phyloP scores from a whole-genome alignment of 2,329 filamentous ascomycete species.

The Saccharata proteae region DNA sequence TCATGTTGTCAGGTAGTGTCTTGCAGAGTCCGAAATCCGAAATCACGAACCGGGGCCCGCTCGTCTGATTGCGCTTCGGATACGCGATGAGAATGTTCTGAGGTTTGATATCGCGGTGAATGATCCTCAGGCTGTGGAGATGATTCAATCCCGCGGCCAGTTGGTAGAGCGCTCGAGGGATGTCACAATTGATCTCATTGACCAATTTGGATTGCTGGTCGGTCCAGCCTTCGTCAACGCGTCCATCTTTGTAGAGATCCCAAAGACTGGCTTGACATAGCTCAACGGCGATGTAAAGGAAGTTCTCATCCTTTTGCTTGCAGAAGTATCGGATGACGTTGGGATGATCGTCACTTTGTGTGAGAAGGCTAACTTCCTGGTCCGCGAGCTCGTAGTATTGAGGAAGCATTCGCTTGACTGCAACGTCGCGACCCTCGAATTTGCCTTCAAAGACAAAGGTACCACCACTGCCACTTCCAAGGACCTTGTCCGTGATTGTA shows the following conservation, averaged over 20 bases:
- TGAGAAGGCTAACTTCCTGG: conserved; percentile 78
- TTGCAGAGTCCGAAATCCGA: conserved; percentile 98
- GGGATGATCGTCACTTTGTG: conserved; percentile 89
- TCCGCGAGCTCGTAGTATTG: conserved; percentile 94
- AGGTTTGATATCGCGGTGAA: conserved; percentile 93
- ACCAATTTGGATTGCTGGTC: conserved; percentile 56
- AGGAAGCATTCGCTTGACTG: conserved; percentile 92
- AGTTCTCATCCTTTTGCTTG: conserved; percentile 76
- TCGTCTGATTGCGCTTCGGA: conserved; percentile 54
- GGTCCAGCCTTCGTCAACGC: conserved; percentile 35
- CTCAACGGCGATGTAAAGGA: conserved; percentile 92
- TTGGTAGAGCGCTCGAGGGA: conserved; percentile 72
- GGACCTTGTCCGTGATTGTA: conserved; percentile 46
- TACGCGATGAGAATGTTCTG: conserved; percentile 86
- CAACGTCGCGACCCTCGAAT: conserved; percentile 85
- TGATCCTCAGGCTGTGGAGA: conserved; percentile 82
- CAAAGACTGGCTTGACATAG: conserved; percentile 87
- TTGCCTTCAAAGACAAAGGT: conserved; percentile 91
- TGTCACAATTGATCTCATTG: conserved; percentile 58
- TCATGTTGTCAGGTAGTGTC: conserved; percentile 88
- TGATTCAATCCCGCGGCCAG: conserved; percentile 83
- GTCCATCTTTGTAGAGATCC: conserved; percentile 66
- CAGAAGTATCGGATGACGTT: conserved; percentile 97
- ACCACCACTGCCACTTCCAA: conserved; percentile 81
- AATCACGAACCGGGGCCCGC: conserved; percentile 73